Conservation (phyloP, 192 early-diverging fungal species). For the Neocallimastix lanati region DNA sequence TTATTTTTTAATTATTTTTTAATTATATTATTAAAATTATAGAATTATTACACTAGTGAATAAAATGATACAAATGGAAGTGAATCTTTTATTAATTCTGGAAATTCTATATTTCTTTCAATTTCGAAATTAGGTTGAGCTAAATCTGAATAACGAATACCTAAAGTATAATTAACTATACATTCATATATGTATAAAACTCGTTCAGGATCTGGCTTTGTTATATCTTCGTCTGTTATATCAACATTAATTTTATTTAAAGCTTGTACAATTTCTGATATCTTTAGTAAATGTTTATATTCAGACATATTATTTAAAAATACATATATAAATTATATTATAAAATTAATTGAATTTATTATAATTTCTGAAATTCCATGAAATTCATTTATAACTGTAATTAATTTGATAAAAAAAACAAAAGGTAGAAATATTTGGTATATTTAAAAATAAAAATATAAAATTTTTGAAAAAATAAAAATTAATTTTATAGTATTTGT, state of each 20-base stretch:
- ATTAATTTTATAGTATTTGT: too few relatives aligned
- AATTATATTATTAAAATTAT: too few relatives aligned
- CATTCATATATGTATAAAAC: not conserved
- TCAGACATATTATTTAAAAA: not conserved
- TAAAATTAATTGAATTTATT: too few relatives aligned
- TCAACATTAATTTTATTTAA: not conserved
- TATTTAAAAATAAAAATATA: too few relatives aligned
- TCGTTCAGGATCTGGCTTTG: not conserved
- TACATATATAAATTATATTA: not conserved
- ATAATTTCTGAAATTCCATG: too few relatives aligned
- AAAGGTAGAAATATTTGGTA: too few relatives aligned
- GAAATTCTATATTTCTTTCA: not conserved
- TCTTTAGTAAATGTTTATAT: not conserved
- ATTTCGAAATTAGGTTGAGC: not conserved
- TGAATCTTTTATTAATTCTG: not conserved
- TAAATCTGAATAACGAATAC: not conserved
- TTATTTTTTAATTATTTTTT: too few relatives aligned
- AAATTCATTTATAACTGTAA: too few relatives aligned
- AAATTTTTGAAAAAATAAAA: too few relatives aligned
- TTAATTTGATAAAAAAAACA: too few relatives aligned
- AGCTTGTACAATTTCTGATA: not conserved
- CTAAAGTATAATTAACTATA: not conserved
- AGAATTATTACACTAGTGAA: not conserved
- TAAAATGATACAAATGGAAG: not conserved
- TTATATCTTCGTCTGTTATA: not conserved